These are phyloP conservation scores for Beta macrorhiza DNA, from an alignment of 179 eudicot species.

Conservation along the genomic window DNA sequence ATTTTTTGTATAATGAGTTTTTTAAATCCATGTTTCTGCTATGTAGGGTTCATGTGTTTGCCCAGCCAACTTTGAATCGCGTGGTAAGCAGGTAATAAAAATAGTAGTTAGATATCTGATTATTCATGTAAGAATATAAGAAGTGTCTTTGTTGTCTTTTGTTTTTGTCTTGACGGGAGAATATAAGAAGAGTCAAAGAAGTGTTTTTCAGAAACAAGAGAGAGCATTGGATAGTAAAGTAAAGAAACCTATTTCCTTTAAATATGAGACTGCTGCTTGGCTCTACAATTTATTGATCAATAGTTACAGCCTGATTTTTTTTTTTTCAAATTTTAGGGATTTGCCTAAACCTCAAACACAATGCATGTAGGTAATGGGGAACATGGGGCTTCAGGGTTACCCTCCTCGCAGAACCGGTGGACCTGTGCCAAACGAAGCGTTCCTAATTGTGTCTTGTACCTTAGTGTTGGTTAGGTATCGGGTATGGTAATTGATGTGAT, in stretches of 20 bases:
- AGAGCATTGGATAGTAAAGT: neutral
- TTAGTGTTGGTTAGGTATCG: neutral
- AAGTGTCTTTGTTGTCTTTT: neutral
- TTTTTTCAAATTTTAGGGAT: neutral
- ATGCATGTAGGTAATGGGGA: neutral
- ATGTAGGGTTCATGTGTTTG: conserved; percentile 83
- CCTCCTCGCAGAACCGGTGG: neutral
- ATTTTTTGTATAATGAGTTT: conserved; percentile 3
- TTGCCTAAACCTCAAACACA: neutral
- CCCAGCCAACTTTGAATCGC: conserved; percentile 84
- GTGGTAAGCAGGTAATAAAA: conserved; percentile 73
- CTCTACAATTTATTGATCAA: neutral
- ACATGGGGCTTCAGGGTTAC: neutral
- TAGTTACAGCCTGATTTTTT: neutral
- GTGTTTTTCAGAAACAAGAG: neutral
- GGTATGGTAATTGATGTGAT: neutral
- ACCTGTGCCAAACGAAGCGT: neutral
- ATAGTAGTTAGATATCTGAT: neutral
- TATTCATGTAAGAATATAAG: neutral
- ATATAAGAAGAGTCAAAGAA: neutral
- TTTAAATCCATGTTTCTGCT: conserved; percentile 10
- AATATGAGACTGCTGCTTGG: neutral
- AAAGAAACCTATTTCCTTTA: neutral
- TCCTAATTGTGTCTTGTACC: neutral
- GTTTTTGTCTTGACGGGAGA: neutral